phyloP scores from a whole-genome alignment of 805 yeast species.

The Blastobotrys peoriensis region DNA sequence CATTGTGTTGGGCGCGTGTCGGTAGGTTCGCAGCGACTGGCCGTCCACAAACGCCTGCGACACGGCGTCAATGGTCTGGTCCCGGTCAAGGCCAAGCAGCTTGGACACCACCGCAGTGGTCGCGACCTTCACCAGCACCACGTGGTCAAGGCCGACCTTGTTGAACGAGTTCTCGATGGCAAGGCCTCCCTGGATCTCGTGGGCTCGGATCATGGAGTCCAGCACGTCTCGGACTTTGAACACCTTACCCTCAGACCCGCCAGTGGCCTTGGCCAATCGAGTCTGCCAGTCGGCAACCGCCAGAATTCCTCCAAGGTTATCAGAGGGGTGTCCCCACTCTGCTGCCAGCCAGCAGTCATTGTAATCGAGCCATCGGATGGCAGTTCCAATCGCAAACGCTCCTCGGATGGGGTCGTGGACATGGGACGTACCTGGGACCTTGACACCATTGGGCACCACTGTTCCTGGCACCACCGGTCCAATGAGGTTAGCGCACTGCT shows the following conservation, averaged over 20 bases:
- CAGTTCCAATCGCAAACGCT: constrained; percentile 52
- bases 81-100: constrained; percentile 44
- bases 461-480: constrained; percentile 57
- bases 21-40: constrained; percentile 51
- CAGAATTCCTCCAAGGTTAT: constrained; percentile 52
- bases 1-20: constrained; percentile 61
- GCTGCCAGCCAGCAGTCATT: constrained; percentile 64
- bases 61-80: constrained; percentile 49
- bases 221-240: constrained; percentile 47
- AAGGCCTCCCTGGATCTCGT: constrained; percentile 54
- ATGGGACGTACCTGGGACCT: constrained; percentile 46
- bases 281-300: constrained; percentile 54
- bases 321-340: constrained; percentile 68
- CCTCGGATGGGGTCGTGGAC: constrained; percentile 52
- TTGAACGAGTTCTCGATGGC: constrained; percentile 58
- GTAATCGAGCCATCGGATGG: constrained; percentile 56
- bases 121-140: constrained; percentile 52
- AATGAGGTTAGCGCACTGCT: constrained; percentile 42
- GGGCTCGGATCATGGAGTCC: constrained; percentile 56
- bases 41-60: constrained; percentile 62
- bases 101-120: constrained; percentile 55
- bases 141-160: constrained; percentile 56
- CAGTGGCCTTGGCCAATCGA: constrained; percentile 37
- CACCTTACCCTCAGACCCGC: constrained; percentile 34
- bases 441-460: constrained; percentile 49